Percentiles rank a stretch among this genome's conserved stretches.
These are phyloP conservation scores for Apophysomyces variabilis DNA, from an alignment of 371 early-diverging fungal genomes.

Conservation along the genomic window DNA sequence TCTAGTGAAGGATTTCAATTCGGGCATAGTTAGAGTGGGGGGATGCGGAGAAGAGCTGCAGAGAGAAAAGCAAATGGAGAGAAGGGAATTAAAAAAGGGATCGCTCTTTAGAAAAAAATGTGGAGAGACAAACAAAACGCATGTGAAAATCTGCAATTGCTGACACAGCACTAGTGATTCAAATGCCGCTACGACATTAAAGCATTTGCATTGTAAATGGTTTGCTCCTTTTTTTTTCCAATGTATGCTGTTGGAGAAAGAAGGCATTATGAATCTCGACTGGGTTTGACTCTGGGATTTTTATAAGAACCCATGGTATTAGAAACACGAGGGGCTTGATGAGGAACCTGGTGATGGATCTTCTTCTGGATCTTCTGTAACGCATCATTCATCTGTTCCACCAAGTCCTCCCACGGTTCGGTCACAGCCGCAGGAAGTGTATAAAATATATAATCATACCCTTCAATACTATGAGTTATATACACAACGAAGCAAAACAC, in stretches of 20 bases:
- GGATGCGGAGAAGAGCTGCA: constrained; percentile 10
- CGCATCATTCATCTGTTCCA: constrained; percentile 9
- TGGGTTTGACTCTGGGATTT: neutral
- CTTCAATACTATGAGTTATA: constrained; percentile 8
- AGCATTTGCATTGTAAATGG: neutral
- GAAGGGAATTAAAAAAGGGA: neutral
- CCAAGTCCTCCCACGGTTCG: constrained; percentile 18
- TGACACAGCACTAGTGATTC: constrained; percentile 16
- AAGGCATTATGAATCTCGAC: constrained; percentile 1
- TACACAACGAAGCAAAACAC: neutral
- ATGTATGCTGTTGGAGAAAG: neutral
- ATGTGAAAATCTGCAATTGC: constrained; percentile 21
- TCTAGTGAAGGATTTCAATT: constrained; percentile 57
- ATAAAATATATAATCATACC: constrained; percentile 28
- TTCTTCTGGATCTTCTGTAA: constrained; percentile 7
- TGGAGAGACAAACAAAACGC: constrained; percentile 2
- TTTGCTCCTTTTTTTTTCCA: neutral
- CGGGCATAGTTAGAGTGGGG: constrained; percentile 33
- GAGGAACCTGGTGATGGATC: neutral
- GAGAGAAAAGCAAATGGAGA: neutral
- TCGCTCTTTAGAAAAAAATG: neutral
- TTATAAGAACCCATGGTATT: neutral
- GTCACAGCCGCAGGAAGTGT: constrained; percentile 18
- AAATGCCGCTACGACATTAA: neutral
- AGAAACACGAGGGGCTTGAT: neutral